Base-by-base conservation (phyloP, 495 filamentous ascomycete genomes). In the Neurospora terricola region DNA sequence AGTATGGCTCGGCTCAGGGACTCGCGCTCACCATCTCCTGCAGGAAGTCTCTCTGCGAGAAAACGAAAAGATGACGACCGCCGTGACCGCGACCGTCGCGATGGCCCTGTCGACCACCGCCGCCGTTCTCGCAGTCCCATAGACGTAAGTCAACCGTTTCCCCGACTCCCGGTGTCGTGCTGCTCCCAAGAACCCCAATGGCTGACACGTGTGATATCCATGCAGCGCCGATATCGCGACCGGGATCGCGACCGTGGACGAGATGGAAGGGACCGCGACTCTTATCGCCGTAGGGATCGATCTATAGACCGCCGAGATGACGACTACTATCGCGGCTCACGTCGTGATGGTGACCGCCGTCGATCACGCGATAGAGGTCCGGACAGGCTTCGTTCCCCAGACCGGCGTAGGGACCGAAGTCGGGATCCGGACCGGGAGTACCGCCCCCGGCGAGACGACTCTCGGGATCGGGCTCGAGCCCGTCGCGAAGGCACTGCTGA, bases 21-120 rank as follows among this genome's bases (percentile, higher is more conserved):
- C 90, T 90, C 91, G 89, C 92, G 91, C 91, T 94, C 92, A 94
- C 92, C 92, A 92, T 93, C 92, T 89, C 92, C 92, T 91, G 90
- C 91, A 94, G 92, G 91, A 90, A 93, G 91, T 87, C 90, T 92
- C 89, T 88, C 83, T 91, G 90, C 78, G 90, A 91, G 78, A 90
- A 88, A 85, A 77, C 91, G 90, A 79, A 89, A 91, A 87, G 91
- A 93, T 81, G 90, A 93, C 81, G 91, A 93, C 80, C 88, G 91
- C 73, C 89, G 88, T 82, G 90, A 93, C 75, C 85, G 91, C 74
- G 91, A 92, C 78, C 84, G 86, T 74, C 84, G 82, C 72, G 80
- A 84, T 72, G 79, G 80, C 71, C 81, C 79, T 68, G 78, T 82
- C 80, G 90, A 91, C 81, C 83, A 84, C 74, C 88, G 92, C 73